Evolutionary conservation across 1,284 basidiomycete species (phyloP), one percentile per base, ranked within the genome.

Genomic region (Coniferiporia weirii): DNA sequence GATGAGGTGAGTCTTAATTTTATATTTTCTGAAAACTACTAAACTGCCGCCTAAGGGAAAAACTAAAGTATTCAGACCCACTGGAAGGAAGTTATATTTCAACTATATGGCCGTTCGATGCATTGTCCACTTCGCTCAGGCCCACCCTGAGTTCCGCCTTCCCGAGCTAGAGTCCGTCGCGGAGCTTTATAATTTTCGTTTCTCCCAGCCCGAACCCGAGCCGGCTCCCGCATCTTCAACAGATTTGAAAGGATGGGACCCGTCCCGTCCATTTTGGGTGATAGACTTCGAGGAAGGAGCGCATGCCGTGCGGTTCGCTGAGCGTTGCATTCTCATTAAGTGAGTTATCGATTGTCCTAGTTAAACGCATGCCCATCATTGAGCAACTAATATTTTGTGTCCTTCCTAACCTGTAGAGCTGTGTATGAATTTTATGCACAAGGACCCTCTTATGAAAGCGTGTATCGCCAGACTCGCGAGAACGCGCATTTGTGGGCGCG

Each of bases 321-420:
- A 80, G 62, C 76, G 96, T 64, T 93, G 92, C 65, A 87, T 96
- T 44, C 73, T 95, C 49, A 80, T 98, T 67, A 93, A 89, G 89
- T 95, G 60, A 65, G 80, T 72, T 32, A 40, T 40, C 36, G 17
- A 51, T 32, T 51, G 46, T 19, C 35, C 46, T 20, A 19, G 9
- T 36, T 40, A 27, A 32, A 43, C 7, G 44, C 20, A 9, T 10
- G 17, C 3, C 17, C 44, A 46, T 15, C 60, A n/a, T 47, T 51
- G 53, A 55, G 55, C 60, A 8, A 57, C 35, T 43, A 50, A 46
- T 60, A 34, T 13, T 27, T 22, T 56, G 52, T 52, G 44, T 15
- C 3, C 15, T 40, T 15, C 17, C 2, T 5, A 46, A 15, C 20
- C 53, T 9, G 52, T 67, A 96, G 93, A 71, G 84, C 84, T 15